Evolutionary conservation across 352 stramenopile species (phyloP), one percentile per base, ranked within the genome.

Genomic region (Halophytophthora polymorphica): DNA sequence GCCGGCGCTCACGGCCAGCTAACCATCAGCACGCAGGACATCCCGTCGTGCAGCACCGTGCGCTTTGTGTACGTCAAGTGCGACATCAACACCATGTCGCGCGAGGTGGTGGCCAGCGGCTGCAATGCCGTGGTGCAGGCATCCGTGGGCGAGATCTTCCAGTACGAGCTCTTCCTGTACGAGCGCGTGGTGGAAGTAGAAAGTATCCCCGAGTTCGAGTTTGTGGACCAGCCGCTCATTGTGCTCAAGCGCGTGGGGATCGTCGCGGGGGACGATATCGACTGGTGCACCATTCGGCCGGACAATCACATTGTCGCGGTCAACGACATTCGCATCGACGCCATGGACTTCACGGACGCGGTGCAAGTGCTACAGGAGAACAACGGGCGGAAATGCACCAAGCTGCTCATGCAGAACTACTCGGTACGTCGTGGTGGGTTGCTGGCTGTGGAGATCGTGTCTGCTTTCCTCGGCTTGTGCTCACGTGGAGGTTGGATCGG

Each of bases 231-330:
- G 58, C 83, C 83, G 5, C 64, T 89, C 33, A 92, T 94, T 51
- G 76, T 91, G 23, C 63, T 94, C 5, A 94, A 94, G 56, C 83
- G 83, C 41, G 89, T 94, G 50, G 83, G 83, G 2, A 90, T 92
- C 47, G 73, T 89, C 28, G 62, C 73, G 4, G 61, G 69, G 1
- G 77, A 90, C 13, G 78, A 81, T 21, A 94, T 94, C 40, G 83
- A 94, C 55, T 94, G 83, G 83, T 65, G 87, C 12, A 70, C 75
- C 2, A 81, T 94, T 23, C 74, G 75, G 2, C 71, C 83, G 13
- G 78, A 94, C 42, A 94, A 94, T 50, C 82, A 92, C 50, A 94
- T 94, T 29, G 83, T 94, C 33, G 83, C 83, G 10, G 83, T 94
- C 15, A 94, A 94, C 50, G 83, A 94, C 52, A 89, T 90, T 35